Evolutionary conservation across 2,329 filamentous ascomycete genomes (phyloP), one percentile per base, ranked within the genome.

Genomic region (Fusarium sp.): DNA sequence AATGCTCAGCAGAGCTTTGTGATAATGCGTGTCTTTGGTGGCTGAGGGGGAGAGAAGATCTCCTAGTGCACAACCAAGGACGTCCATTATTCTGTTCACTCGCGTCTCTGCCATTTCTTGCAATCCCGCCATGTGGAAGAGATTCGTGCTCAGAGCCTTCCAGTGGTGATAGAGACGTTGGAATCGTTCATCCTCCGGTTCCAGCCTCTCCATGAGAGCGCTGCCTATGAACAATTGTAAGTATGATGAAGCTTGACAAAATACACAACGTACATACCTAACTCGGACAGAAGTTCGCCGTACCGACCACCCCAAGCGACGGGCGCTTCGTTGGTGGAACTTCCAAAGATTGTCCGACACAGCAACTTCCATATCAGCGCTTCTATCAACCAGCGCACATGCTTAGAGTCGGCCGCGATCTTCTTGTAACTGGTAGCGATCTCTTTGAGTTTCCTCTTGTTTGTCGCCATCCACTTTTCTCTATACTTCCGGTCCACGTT

Each of bases 61-160:
- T 20, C n/a, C 27, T 7, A 51, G 7, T 11, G 27, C 27, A 33
- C 44, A 25, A 1, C 23, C 44, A 4, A 49, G 14, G 6, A 14
- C 14, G 7, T 33, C 46, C 27, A 31, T 51, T 11, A 33, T n/a
- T 7, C 18, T 18, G 46, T 31, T 33, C n/a, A 20, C 25, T 13
- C 27, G n/a, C 11, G 10, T 14, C 27, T 51, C 46, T 5, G 25
- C 10, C 25, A 29, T 36, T 4, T 56, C 34, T 9, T 40, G 34
- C n/a, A 38, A 29, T 6, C 53, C 36, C 3, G 36, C 36, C 53
- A 56, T 56, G 18, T 25, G 36, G 2, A 56, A 23, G 14, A 56
- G 33, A 25, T 56, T 56, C 8, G 53, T 56, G n/a, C 53, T 42
- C 36, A 56, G 38, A n/a, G 53, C 34, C 53, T 56, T 56, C 53